phyloP scores from a whole-genome alignment of 2,329 filamentous ascomycete species.

The Talaromyces albobiverticillius region DNA sequence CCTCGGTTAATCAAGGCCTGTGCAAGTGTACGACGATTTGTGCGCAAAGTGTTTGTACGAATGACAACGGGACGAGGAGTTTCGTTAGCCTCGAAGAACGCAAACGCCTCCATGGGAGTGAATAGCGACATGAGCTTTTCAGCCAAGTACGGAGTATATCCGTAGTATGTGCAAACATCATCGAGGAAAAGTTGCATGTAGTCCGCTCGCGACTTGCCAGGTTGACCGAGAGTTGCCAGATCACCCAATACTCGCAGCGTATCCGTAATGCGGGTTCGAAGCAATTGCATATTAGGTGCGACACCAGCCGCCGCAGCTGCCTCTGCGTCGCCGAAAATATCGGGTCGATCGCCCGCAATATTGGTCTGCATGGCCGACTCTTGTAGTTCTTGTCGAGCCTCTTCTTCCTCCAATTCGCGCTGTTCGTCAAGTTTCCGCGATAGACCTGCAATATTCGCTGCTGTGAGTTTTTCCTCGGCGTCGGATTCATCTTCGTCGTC shows the following conservation, averaged over 20 bases:
- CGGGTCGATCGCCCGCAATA: conserved; percentile 73
- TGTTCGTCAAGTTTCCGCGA: conserved; percentile 80
- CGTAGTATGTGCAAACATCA: conserved; percentile 95
- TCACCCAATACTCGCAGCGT: conserved; percentile 88
- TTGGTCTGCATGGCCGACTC: conserved; percentile 89
- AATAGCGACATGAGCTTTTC: conserved; percentile 95
- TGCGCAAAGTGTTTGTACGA: conserved; percentile 90
- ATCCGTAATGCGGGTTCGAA: conserved; percentile 86
- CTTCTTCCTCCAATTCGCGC: conserved; percentile 72
- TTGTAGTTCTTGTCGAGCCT: conserved; percentile 80
- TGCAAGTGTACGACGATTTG: conserved; percentile 73
- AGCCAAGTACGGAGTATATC: conserved; percentile 90
- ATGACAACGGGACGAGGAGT: conserved; percentile 90
- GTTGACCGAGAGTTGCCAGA: conserved; percentile 76
- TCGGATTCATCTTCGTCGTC: conserved; percentile 91
- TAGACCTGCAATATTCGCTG: conserved; percentile 92
- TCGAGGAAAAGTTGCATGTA: conserved; percentile 83
- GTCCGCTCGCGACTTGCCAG: conserved; percentile 77
- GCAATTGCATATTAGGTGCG: conserved; percentile 83
- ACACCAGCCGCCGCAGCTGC: conserved; percentile 62
- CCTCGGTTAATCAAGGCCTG: conserved; percentile 94
- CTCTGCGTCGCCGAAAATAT: conserved; percentile 58
- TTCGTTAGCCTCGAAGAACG: conserved; percentile 99
- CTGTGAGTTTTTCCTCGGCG: conserved; percentile 84
- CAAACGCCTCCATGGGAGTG: conserved; percentile 87